phyloP scores from a whole-genome alignment of 1,139 yeast species.

The Debaryomyces fabryi region DNA sequence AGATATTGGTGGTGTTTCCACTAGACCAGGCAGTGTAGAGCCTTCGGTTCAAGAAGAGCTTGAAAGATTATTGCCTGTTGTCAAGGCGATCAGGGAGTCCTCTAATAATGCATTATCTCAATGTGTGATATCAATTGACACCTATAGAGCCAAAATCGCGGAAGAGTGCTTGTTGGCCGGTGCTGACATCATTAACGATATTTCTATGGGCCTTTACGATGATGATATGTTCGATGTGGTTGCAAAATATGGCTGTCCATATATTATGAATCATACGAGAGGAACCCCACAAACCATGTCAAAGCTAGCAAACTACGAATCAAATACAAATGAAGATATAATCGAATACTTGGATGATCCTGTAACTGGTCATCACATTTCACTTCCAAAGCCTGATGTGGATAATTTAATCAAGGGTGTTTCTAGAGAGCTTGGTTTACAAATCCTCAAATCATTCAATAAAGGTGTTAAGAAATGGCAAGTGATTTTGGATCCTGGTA shows the following conservation, averaged over 20 bases:
- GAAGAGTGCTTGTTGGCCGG: conserved; percentile 68
- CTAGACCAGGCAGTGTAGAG: conserved; percentile 77
- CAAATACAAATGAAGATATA: conserved; percentile 41
- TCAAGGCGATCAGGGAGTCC: conserved; percentile 57
- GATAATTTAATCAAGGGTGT: conserved; percentile 48
- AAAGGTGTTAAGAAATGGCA: conserved; percentile 88
- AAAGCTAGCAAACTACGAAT: conserved; percentile 55
- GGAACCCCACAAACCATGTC: conserved; percentile 82
- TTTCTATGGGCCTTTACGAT: conserved; percentile 81
- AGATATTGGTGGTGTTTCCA: conserved; percentile 93
- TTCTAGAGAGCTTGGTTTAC: conserved; percentile 63
- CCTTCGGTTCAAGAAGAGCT: conserved; percentile 64
- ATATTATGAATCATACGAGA: conserved; percentile 81
- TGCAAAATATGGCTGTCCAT: conserved; percentile 72
- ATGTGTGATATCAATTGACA: conserved; percentile 74
- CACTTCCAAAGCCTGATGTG: conserved; percentile 28
- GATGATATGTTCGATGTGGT: conserved; percentile 64
- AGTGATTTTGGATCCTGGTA: conserved; percentile 87
- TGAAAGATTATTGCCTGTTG: conserved; percentile 67
- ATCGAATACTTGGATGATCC: conserved; percentile 43
- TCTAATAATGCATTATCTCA: conserved; percentile 35
- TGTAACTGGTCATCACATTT: conserved; percentile 29
- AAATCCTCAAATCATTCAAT: conserved; percentile 57
- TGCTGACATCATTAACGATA: conserved; percentile 90
- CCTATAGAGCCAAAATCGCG: conserved; percentile 80